phyloP scores from a whole-genome alignment of 2,329 filamentous ascomycete genomes.

The Clonostachys chloroleuca region DNA sequence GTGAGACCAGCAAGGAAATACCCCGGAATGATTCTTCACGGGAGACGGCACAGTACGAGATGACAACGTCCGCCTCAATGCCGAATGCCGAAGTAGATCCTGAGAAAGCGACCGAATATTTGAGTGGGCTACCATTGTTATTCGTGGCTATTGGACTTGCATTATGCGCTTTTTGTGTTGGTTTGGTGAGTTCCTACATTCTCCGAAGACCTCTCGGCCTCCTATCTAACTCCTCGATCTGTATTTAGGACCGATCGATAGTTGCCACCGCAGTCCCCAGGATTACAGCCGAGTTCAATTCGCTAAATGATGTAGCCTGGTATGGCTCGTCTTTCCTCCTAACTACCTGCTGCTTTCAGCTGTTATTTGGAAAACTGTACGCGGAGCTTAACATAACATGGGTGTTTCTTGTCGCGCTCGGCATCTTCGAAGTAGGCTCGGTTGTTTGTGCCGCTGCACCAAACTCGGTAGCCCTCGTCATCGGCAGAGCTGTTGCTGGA shows the following conservation, averaged over 20 bases:
- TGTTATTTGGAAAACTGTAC: constrained; percentile 50
- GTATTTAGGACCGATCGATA: constrained; percentile 40
- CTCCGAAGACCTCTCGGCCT: neutral
- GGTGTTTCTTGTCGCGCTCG: constrained; percentile 9
- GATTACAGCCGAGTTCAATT: constrained; percentile 37
- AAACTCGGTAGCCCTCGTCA: constrained; percentile 6
- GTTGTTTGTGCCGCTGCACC: constrained; percentile 6
- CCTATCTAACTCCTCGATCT: neutral
- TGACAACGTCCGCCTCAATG: too few species aligned
- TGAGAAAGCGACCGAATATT: neutral
- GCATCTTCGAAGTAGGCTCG: constrained; percentile 7
- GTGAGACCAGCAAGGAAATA: too few species aligned
- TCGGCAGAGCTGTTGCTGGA: constrained; percentile 8
- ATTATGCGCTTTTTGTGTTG: neutral
- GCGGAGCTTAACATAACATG: constrained; percentile 39
- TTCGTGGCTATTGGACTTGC: neutral
- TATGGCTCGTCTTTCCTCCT: constrained; percentile 52
- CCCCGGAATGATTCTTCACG: too few species aligned
- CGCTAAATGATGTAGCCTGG: constrained; percentile 58
- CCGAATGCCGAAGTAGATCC: too few species aligned
- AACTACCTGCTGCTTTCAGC: constrained; percentile 19
- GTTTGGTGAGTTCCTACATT: neutral
- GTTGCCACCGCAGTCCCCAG: constrained; percentile 39
- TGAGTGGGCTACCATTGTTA: neutral
- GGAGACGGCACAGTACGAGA: too few species aligned